Evolutionary conservation across 768 basidiomycete species (phyloP), one percentile per base, ranked within the genome.

Genomic region (Melanogaster broomeanus): DNA sequence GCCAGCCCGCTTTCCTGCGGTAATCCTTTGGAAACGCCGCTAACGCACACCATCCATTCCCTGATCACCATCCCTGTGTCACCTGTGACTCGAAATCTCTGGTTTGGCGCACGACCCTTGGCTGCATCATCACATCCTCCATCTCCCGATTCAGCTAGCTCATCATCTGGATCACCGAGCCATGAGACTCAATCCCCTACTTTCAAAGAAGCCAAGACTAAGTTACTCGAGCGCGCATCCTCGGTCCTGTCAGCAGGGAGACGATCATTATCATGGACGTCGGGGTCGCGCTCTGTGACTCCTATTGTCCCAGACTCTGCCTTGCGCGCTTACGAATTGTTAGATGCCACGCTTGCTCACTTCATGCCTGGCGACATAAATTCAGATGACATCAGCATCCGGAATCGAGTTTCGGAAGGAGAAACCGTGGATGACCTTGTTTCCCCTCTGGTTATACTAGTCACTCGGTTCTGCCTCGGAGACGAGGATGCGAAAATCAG

Each of bases 21-120:
- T 10, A 75, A 74, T 3, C 92, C 91, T 2, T 73, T 96, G 33
- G 72, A 82, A 0, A 70, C 86, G 0, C 92, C 94, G 0, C 70
- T 97, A 30, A 85, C 89, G 1, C 88, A 96, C 54, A 77, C 86
- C 47, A 86, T 96, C 35, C 90, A 97, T 63, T 74, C 83, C 10
- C 78, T 97, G 40, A 89, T 95, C 53, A 81, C 78, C 30, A 80
- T 95, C 50, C 94, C 94, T 38, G 74, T 90, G 48, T 70, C 75
- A 31, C 67, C 83, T 12, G 67, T 77, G 42, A 75, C 87, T 47
- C 80, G 76, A 45, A 57, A 74, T 28, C 63, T 79, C 37, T 92
- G 91, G 90, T 82, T 90, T 53, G 82, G 76, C 40, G 62, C 68
- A 56, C 62, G 68, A 52, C 47, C 66, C n/a, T 55, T 56, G 55